phyloP scores from a whole-genome alignment of 2,329 filamentous ascomycete species.

The Dothiorella sarmentorum region DNA sequence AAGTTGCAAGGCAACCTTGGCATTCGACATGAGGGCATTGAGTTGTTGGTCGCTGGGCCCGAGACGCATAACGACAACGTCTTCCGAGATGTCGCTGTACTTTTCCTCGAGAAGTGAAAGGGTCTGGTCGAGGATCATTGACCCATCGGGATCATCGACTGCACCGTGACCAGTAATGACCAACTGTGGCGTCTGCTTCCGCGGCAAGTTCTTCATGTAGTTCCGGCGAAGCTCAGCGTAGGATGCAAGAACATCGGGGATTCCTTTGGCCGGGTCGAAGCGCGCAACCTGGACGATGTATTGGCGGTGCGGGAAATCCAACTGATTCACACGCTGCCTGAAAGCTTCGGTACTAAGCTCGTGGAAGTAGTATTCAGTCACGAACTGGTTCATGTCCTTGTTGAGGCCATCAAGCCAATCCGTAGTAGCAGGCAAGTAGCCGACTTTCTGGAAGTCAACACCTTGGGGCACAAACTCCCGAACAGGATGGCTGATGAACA shows the following conservation, averaged over 20 bases:
- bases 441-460: slow-evolving; percentile 64
- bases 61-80: slow-evolving; percentile 73
- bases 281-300: slow-evolving; percentile 80
- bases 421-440: slow-evolving; percentile 75
- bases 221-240: slow-evolving; percentile 69
- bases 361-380: slow-evolving; percentile 69
- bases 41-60: slow-evolving; percentile 76
- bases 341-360: slow-evolving; percentile 65
- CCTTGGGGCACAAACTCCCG: slow-evolving; percentile 68
- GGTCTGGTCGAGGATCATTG: slow-evolving; percentile 67
- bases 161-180: slow-evolving; percentile 76
- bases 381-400: slow-evolving; percentile 68
- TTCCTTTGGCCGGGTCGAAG: slow-evolving; percentile 81
- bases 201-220: slow-evolving; percentile 50
- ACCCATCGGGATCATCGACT: slow-evolving; percentile 76
- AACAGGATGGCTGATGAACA: slow-evolving; percentile 81
- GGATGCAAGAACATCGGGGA: slow-evolving; percentile 70
- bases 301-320: slow-evolving; percentile 59
- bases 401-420: slow-evolving; percentile 84
- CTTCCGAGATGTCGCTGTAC: slow-evolving; percentile 48
- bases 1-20: slow-evolving; percentile 71
- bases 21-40: slow-evolving; percentile 70
- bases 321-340: slow-evolving; percentile 56
- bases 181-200: slow-evolving; percentile 62
- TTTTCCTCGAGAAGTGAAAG: slow-evolving; percentile 62